Conservation (phyloP, 345 rosid species). For the Eucalyptus marginata region DNA sequence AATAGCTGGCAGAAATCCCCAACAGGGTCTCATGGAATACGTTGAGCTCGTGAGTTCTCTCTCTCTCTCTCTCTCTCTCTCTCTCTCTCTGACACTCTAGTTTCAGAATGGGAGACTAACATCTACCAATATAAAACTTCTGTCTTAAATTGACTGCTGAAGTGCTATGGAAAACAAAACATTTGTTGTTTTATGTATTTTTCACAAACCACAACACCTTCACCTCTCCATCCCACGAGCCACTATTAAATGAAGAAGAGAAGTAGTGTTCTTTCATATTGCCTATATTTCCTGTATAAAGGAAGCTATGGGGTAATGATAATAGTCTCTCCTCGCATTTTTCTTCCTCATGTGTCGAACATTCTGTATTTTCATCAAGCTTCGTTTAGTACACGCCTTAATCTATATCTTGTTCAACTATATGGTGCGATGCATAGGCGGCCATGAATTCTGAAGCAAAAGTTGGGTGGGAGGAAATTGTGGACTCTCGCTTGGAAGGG, state of each 20-base stretch:
- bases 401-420: background rate
- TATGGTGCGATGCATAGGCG: slow-evolving; percentile 33
- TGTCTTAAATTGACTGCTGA: background rate
- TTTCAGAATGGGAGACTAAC: background rate
- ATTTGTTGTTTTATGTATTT: background rate
- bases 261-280: background rate
- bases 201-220: background rate
- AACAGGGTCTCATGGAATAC: slow-evolving; percentile 92
- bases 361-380: background rate
- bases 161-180: background rate
- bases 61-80: background rate
- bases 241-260: background rate
- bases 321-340: background rate
- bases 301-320: background rate
- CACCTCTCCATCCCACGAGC: background rate
- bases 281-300: background rate
- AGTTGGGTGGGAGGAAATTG: slow-evolving; percentile 97
- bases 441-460: slow-evolving; percentile 83
- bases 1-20: slow-evolving; percentile 92
- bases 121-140: background rate
- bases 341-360: background rate
- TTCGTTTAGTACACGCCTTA: background rate
- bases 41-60: slow-evolving; percentile 66
- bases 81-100: background rate
- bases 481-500: slow-evolving; percentile 71